phyloP scores from a whole-genome alignment of 2,329 filamentous ascomycete species.

The Clarireedia monteithiana region DNA sequence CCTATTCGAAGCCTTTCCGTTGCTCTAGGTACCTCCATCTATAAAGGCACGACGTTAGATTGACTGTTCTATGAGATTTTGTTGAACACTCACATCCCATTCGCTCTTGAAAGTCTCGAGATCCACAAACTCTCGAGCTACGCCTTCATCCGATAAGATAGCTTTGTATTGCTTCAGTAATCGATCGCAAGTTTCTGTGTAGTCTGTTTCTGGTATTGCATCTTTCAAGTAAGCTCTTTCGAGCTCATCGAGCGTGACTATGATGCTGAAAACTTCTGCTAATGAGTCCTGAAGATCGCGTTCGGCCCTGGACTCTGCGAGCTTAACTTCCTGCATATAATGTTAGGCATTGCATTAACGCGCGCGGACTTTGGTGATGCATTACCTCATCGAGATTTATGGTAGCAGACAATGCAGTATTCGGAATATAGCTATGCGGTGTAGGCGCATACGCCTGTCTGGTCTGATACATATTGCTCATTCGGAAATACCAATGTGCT shows the following conservation, averaged over 20 bases:
- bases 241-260: constrained; percentile 87
- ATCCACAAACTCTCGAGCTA: constrained; percentile 80
- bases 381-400: constrained; percentile 87
- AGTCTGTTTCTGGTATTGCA: constrained; percentile 83
- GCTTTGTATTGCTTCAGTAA: constrained; percentile 96
- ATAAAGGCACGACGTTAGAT: constrained; percentile 4
- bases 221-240: constrained; percentile 97
- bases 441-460: constrained; percentile 31
- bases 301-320: constrained; percentile 78
- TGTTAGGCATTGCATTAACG: neutral
- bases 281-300: constrained; percentile 92
- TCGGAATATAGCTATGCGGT: constrained; percentile 71
- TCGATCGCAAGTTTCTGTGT: constrained; percentile 92
- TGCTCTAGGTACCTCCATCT: constrained; percentile 92
- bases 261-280: constrained; percentile 95
- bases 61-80: neutral
- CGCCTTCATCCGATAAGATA: constrained; percentile 80
- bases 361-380: constrained; percentile 7
- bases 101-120: constrained; percentile 84
- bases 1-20: constrained; percentile 89
- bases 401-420: constrained; percentile 71
- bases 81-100: constrained; percentile 68
- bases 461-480: constrained; percentile 26
- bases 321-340: constrained; percentile 73
- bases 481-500: neutral